Base-by-base conservation (phyloP, 2,329 filamentous ascomycete species). In the Fusarium circinatum region DNA sequence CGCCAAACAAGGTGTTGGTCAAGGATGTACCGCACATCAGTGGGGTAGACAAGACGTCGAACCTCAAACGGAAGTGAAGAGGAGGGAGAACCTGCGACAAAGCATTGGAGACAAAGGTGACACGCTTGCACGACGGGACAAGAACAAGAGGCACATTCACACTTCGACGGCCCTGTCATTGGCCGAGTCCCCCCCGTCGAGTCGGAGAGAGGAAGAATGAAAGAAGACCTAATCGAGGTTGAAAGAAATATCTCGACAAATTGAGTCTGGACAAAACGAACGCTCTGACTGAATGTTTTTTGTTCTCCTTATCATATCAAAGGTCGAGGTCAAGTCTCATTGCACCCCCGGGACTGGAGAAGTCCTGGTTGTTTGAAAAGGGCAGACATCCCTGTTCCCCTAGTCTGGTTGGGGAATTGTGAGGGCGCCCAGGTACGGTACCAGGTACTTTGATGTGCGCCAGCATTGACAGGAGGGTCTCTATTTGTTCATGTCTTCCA, bases 81-180 rank as follows among this genome's bases (percentile, higher is more conserved):
- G 51, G 59, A 55, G 41, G 34, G 63, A 44, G 34, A 65, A 52
- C 42, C 64, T 68, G 65, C 56, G 49, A 65, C 65, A 56, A 65
- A 70, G 47, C 34, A 68, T 68, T 68, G 47, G 65, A 70, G 60
- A 57, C 65, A 73, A 71, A 67, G 39, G 54, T 74, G 71, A 74
- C 66, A 74, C 70, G 61, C 70, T 71, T 67, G 47, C 62, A 67
- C 56, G 32, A 71, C 65, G 70, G 65, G 55, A 58, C 51, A 41
- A 55, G 51, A 55, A 41, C 20, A 28, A 66, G 49, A 72, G 57
- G 38, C 57, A 74, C 39, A 62, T 39, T 67, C 71, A 42, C 34
- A 41, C 10, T 44, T 55, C 45, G 38, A 59, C 38, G 39, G 55
- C 34, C 22, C 15, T 44, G 26, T 64, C 52, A 71, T 73, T 73